A percentile compares a stretch with the other conserved stretches of the same genome.
phyloP scores from a whole-genome alignment of 306 rosid genomes.

The Malus sieversii region DNA sequence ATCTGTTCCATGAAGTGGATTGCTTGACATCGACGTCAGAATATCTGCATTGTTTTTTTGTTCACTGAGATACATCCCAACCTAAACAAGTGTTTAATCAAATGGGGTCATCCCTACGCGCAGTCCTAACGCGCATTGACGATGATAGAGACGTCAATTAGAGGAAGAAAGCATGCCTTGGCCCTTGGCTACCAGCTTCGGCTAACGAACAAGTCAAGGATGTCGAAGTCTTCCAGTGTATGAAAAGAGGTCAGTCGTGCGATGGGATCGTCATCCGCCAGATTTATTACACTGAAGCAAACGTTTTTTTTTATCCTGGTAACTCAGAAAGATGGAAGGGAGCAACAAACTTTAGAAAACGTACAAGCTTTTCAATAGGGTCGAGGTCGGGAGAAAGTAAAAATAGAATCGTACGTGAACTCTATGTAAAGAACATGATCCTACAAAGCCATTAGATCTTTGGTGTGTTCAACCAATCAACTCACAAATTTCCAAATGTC shows the following conservation, averaged over 20 bases:
- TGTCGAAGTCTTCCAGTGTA: background rate
- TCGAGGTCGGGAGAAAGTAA: background rate
- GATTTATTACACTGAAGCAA: background rate
- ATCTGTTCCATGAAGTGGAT: background rate
- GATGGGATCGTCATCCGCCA: background rate
- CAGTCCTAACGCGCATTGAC: background rate
- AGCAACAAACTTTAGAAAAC: background rate
- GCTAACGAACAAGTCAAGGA: background rate
- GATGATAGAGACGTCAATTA: background rate
- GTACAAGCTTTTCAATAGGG: background rate
- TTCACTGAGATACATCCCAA: background rate
- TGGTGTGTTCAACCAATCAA: background rate
- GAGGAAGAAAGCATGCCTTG: background rate
- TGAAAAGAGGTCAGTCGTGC: background rate
- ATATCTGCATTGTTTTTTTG: background rate
- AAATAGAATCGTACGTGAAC: background rate
- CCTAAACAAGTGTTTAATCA: background rate
- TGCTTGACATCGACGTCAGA: background rate
- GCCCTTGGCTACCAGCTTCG: background rate
- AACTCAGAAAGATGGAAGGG: background rate
- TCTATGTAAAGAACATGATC: background rate
- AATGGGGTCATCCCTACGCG: background rate
- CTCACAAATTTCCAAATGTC: background rate
- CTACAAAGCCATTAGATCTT: background rate
- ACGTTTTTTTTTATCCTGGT: background rate